Base-by-base conservation (phyloP, 2,329 filamentous ascomycete genomes). In the Mycosphaerella sp. region DNA sequence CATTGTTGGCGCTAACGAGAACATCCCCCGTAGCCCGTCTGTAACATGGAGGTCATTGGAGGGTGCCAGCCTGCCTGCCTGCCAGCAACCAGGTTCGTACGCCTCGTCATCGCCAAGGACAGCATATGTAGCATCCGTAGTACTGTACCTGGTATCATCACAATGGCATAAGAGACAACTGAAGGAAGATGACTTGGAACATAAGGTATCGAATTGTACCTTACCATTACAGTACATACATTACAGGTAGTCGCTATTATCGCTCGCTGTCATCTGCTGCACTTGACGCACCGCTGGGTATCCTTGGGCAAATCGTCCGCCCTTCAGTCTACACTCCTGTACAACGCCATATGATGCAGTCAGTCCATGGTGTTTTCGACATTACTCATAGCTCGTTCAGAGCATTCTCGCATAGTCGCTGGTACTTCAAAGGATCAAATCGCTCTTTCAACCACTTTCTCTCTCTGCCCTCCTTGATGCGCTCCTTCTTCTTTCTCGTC, bases 371-470 rank as follows among this genome's bases (percentile, higher is more conserved):
- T 11, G 12, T 29, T 12, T 23, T 12, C 6, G 21, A 23, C 17
- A 29, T 53, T 46, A n/a, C 10, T 38, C 34, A 68, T 48, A 70
- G 44, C 52, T 70, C 67, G 6, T 56, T 62, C 49, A 68, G 45
- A 8, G 67, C 67, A 40, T 53, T 52, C 45, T 66, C 66, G 41
- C 62, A 64, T 45, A 70, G 46, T 5, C 54, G 54, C 44, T 47
- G 48, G 51, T 67, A 70, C 45, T 44, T 63, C 36, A 47, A 50
- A 4, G 63, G 52, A 11, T 64, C 56, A 45, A 69, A 70, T 26
- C 67, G 58, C 48, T 62, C 55, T 46, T 56, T 55, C 55, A 47
- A 46, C 67, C 67, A 69, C 1, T 54, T 54, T 44, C 64, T 61
- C 42, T 57, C 55, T 31, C 65, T 61, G 0, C 67, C 67, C 17